phyloP scores from a whole-genome alignment of 2,329 filamentous ascomycete genomes.

The Talaromyces sp. region DNA sequence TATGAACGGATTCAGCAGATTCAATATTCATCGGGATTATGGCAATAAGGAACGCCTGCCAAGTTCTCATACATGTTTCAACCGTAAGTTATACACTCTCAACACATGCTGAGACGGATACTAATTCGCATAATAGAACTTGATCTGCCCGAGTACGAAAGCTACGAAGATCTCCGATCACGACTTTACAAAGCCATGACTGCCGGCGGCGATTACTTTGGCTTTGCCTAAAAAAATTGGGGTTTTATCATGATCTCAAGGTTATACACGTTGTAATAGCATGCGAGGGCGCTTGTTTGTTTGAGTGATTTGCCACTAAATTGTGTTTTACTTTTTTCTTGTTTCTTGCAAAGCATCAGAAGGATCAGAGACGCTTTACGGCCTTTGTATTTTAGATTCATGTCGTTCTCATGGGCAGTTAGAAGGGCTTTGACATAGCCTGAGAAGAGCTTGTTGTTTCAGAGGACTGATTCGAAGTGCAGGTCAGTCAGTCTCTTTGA shows the following conservation, averaged over 20 bases:
- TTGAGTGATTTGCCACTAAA: conserved; percentile 7
- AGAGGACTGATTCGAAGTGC: conserved; percentile 32
- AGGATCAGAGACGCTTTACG: conserved; percentile 10
- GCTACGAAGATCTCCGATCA: conserved; percentile 82
- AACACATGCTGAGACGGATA: conserved; percentile 16
- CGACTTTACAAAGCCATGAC: conserved; percentile 95
- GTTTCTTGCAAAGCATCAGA: neutral
- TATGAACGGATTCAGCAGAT: conserved; percentile 96
- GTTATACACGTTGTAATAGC: conserved; percentile 28
- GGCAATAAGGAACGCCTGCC: conserved; percentile 93
- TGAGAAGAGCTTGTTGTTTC: conserved; percentile 11
- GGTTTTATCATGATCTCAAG: conserved; percentile 16
- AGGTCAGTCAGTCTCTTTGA: conserved; percentile 32
- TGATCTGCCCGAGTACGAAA: conserved; percentile 96
- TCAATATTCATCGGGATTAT: conserved; percentile 98
- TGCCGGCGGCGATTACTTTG: conserved; percentile 95
- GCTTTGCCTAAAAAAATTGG: conserved; percentile 72
- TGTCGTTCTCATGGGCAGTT: conserved; percentile 6
- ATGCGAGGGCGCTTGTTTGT: conserved; percentile 27
- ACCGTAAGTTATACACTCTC: conserved; percentile 66
- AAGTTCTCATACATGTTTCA: conserved; percentile 98
- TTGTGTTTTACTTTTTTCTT: neutral
- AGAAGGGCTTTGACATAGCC: conserved; percentile 18
- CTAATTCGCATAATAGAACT: conserved; percentile 62
- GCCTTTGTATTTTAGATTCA: conserved; percentile 17